These are phyloP conservation scores for Heritiera littoralis DNA, from an alignment of 345 rosid species.

Conservation along the genomic window DNA sequence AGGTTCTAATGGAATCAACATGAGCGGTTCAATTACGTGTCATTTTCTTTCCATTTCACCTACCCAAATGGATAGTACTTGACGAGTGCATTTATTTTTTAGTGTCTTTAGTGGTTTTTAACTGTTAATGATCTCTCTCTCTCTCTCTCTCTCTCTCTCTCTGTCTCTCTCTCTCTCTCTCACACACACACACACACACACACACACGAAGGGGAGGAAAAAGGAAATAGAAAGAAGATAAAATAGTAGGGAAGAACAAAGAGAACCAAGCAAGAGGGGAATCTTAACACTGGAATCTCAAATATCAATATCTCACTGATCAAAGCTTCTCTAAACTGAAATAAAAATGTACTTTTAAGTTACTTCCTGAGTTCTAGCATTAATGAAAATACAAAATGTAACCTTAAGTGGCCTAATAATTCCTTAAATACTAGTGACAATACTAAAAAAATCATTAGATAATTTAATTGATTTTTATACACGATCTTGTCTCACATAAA, in stretches of 20 bases:
- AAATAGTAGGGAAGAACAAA: background rate
- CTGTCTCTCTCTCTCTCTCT: background rate
- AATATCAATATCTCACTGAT: background rate
- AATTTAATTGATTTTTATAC: background rate
- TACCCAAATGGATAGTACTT: background rate
- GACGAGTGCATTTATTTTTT: background rate
- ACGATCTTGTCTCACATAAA: background rate
- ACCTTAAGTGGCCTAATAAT: background rate
- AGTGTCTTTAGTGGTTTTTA: background rate
- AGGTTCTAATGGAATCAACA: background rate
- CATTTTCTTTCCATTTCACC: background rate
- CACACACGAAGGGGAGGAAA: background rate
- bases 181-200: no score
- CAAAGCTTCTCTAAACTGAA: background rate
- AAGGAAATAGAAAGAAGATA: constrained; percentile 3
- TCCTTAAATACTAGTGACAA: background rate
- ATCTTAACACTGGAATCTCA: background rate
- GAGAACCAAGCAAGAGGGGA: background rate
- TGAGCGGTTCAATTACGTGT: background rate
- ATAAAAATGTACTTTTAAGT: background rate
- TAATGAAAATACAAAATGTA: background rate
- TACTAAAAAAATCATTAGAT: background rate
- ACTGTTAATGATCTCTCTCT: background rate
- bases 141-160: background rate
- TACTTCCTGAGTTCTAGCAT: background rate